Conservation (phyloP, 352 stramenopile species). For the Thalassiosira livingstoniorum region DNA sequence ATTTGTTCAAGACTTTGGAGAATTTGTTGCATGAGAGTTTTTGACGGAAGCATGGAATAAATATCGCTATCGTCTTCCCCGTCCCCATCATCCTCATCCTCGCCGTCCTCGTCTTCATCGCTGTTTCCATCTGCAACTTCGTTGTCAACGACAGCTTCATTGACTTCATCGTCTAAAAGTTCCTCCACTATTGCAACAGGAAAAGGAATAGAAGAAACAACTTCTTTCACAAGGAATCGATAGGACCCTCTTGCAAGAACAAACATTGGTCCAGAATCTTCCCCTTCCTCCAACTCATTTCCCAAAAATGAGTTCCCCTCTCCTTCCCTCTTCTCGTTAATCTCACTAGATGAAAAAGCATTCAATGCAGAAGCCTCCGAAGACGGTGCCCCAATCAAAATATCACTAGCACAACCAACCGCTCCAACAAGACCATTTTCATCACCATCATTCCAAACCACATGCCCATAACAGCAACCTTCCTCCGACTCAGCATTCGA, state of each 20-base stretch:
- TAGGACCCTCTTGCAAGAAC: constrained; percentile 72
- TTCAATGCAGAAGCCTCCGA: background rate
- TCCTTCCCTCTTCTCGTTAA: constrained; percentile 18
- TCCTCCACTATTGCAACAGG: constrained; percentile 82
- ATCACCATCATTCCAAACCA: constrained; percentile 59
- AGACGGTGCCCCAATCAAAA: constrained; percentile 68
- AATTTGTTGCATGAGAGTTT: constrained; percentile 63
- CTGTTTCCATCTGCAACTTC: background rate
- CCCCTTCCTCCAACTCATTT: too few species aligned
- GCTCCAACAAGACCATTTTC: constrained; percentile 64
- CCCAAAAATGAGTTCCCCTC: constrained; percentile 7
- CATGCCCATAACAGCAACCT: constrained; percentile 68
- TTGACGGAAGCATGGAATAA: constrained; percentile 39
- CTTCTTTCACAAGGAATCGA: constrained; percentile 81
- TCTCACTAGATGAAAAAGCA: too few species aligned
- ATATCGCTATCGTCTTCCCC: constrained; percentile 53
- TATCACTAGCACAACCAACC: constrained; percentile 78
- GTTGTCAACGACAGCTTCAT: constrained; percentile 23
- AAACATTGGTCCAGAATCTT: constrained; percentile 62
- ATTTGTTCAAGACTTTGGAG: constrained; percentile 63
- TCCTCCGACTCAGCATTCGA: constrained; percentile 23
- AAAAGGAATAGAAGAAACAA: constrained; percentile 79
- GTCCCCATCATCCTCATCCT: constrained; percentile 56
- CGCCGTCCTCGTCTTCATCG: constrained; percentile 44
- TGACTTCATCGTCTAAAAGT: constrained; percentile 68